Conservation (phyloP, 495 filamentous ascomycete species). For the Penicillium paxilli region DNA sequence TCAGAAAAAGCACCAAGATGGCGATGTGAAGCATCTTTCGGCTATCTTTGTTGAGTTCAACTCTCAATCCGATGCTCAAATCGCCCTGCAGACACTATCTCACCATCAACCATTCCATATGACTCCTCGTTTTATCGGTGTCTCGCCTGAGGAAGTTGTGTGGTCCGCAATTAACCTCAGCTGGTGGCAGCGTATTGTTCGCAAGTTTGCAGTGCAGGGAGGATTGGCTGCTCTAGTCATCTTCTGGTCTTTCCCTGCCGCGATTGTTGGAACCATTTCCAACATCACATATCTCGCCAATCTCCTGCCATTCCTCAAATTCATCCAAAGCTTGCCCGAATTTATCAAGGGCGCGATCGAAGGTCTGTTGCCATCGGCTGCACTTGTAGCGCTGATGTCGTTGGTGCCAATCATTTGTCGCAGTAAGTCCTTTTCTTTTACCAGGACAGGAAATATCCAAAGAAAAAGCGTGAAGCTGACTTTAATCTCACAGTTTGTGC, state of each 20-base stretch:
- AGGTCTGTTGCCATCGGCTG: constrained; percentile 73
- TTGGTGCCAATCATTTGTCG: constrained; percentile 82
- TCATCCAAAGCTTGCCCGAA: constrained; percentile 67
- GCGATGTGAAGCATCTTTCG: constrained; percentile 51
- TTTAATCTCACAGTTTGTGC: constrained; percentile 55
- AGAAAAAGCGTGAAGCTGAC: constrained; percentile 12
- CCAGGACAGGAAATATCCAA: background rate
- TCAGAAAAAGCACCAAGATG: constrained; percentile 55
- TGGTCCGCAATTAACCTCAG: constrained; percentile 79
- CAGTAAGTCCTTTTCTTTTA: constrained; percentile 43
- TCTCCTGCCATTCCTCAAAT: constrained; percentile 62
- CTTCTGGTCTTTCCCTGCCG: constrained; percentile 90
- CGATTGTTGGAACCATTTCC: constrained; percentile 76
- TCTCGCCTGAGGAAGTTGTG: constrained; percentile 76
- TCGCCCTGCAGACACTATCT: constrained; percentile 75
- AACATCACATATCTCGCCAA: constrained; percentile 70
- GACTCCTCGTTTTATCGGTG: constrained; percentile 77
- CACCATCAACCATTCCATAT: constrained; percentile 86
- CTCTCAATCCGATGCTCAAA: constrained; percentile 76
- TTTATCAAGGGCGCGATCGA: constrained; percentile 75
- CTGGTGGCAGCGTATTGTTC: constrained; percentile 79
- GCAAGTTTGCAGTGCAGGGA: constrained; percentile 62
- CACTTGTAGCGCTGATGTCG: constrained; percentile 81
- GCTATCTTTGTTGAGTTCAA: constrained; percentile 86
- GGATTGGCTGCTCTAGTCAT: constrained; percentile 76